A percentile compares a stretch with the other conserved stretches of the same genome.
phyloP scores from a whole-genome alignment of 345 rosid genomes.

The Nephelium lappaceum region DNA sequence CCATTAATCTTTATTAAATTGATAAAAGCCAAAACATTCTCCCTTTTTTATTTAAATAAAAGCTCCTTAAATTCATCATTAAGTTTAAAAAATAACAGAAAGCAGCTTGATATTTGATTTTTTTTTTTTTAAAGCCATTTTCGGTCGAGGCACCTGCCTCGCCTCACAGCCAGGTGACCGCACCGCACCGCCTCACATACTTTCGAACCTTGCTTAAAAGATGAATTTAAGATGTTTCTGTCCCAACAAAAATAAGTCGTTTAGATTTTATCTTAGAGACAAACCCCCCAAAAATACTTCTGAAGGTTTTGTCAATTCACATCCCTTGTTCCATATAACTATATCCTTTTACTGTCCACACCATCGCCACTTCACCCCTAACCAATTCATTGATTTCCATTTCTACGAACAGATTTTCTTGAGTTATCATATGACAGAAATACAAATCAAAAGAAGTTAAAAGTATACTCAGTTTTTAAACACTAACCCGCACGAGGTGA shows the following conservation, averaged over 20 bases:
- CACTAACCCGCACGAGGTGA: slow-evolving; percentile 89
- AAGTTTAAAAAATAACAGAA: no score
- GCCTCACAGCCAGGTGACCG: no score
- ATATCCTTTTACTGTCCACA: background rate
- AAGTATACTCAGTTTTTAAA: background rate
- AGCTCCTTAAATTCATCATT: background rate
- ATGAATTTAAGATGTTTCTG: background rate
- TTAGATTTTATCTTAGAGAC: background rate
- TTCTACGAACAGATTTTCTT: background rate
- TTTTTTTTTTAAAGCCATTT: no score
- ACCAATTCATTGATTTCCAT: background rate
- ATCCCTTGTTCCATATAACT: background rate
- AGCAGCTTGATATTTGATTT: background rate
- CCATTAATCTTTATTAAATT: background rate
- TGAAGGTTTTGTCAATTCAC: background rate
- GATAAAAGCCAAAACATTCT: background rate
- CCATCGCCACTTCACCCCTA: background rate
- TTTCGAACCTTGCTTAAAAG: no score
- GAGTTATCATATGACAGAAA: background rate
- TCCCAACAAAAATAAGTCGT: background rate
- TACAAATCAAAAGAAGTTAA: background rate
- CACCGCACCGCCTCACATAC: no score
- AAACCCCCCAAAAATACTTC: background rate
- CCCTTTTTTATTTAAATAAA: background rate
- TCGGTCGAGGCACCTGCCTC: no score